A percentile compares a stretch with the other conserved stretches of the same genome.
phyloP scores from a whole-genome alignment of 2,329 filamentous ascomycete species.

The Sporothrix euskadiensis region DNA sequence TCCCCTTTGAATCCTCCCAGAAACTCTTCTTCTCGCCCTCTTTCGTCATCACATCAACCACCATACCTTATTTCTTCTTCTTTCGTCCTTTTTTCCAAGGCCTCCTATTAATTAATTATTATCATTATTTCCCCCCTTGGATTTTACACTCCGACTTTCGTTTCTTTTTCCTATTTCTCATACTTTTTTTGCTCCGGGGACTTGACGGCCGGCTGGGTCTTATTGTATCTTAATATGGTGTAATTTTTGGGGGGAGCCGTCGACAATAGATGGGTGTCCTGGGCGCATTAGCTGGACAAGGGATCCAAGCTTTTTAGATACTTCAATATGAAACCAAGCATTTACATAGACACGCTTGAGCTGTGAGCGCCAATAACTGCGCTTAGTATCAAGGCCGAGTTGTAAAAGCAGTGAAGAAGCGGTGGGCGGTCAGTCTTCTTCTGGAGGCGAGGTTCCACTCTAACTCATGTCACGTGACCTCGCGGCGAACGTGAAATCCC shows the following conservation, averaged over 20 bases:
- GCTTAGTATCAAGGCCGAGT: too few relatives aligned
- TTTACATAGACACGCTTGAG: neutral
- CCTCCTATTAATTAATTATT: conserved; percentile 26
- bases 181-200: conserved; percentile 15
- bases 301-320: conserved; percentile 13
- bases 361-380: neutral
- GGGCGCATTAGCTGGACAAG: conserved; percentile 22
- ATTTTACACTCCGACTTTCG: conserved; percentile 15
- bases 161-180: conserved; percentile 10
- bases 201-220: conserved; percentile 14
- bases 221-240: conserved; percentile 30
- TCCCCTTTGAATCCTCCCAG: neutral
- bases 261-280: conserved; percentile 20
- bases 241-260: conserved; percentile 23
- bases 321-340: neutral
- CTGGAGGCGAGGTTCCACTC: neutral
- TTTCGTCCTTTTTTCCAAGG: conserved; percentile 2
- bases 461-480: conserved; percentile 5
- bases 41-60: neutral
- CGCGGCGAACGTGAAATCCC: conserved; percentile 5
- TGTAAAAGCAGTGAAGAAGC: neutral
- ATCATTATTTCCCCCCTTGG: neutral
- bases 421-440: neutral
- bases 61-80: neutral
- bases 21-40: neutral